These are phyloP conservation scores for Aureoboletus auriporus DNA, from an alignment of 768 basidiomycete genomes.

Conservation along the genomic window DNA sequence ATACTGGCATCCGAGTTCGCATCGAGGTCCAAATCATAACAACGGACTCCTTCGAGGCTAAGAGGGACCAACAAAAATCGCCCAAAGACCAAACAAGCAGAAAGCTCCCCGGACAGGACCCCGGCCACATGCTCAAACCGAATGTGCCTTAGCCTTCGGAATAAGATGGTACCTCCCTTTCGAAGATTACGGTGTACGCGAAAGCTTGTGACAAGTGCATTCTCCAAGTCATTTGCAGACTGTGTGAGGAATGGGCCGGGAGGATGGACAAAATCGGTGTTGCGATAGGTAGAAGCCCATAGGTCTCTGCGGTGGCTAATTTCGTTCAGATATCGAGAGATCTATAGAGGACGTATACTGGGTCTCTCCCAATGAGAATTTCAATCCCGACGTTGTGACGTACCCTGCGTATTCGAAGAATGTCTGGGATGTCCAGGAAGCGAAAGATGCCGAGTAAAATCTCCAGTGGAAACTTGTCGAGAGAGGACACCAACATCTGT, in stretches of 20 bases:
- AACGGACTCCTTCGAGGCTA: constrained; percentile 9
- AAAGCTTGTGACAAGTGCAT: constrained; percentile 5
- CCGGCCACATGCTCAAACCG: constrained; percentile 1
- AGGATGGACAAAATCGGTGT: constrained; percentile 8
- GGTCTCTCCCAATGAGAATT: too few species aligned
- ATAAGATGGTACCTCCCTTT: too few species aligned
- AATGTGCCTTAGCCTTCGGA: background rate
- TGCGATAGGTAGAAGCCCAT: constrained; percentile 17
- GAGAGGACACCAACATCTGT: too few species aligned
- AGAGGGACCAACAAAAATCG: constrained; percentile 14
- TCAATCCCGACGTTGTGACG: background rate
- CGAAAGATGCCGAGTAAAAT: constrained; percentile 5
- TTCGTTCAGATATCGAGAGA: background rate
- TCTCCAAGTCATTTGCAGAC: constrained; percentile 12
- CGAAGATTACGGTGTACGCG: constrained; percentile 6
- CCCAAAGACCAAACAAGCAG: constrained; percentile 9
- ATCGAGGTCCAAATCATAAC: constrained; percentile 10
- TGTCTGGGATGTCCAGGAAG: constrained; percentile 14
- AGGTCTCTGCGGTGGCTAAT: constrained; percentile 7
- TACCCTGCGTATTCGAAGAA: constrained; percentile 14
- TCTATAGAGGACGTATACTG: background rate
- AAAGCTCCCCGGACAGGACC: background rate
- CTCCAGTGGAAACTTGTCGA: constrained; percentile 7
- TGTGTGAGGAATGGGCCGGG: constrained; percentile 18
- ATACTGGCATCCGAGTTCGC: constrained; percentile 1